Conservation (phyloP, 257 asterid genomes). For the Petunia axillaris region DNA sequence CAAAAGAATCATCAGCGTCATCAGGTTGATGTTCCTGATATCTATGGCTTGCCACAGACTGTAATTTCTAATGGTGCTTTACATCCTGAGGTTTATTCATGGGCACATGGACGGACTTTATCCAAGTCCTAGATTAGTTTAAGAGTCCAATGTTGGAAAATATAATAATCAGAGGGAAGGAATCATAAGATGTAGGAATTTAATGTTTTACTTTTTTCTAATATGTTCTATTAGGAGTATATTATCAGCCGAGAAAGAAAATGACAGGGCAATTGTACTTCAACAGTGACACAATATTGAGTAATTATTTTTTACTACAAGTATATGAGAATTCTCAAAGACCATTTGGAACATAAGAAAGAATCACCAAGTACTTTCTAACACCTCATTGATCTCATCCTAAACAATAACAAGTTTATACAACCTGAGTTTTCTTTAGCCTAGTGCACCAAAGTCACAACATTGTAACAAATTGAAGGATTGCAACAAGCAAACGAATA, state of each 20-base stretch:
- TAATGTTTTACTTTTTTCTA: neutral
- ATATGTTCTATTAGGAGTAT: neutral
- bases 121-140: slow-evolving; percentile 43
- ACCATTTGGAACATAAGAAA: no score
- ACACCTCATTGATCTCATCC: neutral
- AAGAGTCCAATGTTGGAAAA: neutral
- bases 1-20: slow-evolving; percentile 55
- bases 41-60: slow-evolving; percentile 67
- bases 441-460: neutral
- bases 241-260: neutral
- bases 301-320: neutral
- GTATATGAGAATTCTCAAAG: no score
- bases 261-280: neutral
- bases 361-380: neutral
- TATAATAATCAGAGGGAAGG: neutral
- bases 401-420: slow-evolving; percentile 8
- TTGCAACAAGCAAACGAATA: neutral
- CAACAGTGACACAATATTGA: neutral
- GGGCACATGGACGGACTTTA: slow-evolving; percentile 58
- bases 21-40: slow-evolving; percentile 55
- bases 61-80: slow-evolving; percentile 60
- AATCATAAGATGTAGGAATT: neutral
- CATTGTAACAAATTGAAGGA: neutral
- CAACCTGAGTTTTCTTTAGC: neutral
- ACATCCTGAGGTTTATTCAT: slow-evolving; percentile 51